Percentiles rank a stretch among this genome's conserved stretches.
Conservation (phyloP, 2,329 filamentous ascomycete species). For the Beauveria sp. region DNA sequence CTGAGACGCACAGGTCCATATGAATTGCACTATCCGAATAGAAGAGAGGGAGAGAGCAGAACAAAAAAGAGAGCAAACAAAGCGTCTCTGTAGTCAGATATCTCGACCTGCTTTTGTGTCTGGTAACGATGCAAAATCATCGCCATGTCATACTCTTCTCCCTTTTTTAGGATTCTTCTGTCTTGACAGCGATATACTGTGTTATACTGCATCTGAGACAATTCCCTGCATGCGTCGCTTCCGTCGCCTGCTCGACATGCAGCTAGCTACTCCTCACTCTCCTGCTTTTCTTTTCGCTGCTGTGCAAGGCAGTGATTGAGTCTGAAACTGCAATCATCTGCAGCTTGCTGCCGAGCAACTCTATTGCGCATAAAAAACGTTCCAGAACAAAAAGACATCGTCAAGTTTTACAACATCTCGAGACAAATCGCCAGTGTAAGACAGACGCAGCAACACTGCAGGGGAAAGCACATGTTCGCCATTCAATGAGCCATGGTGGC, state of each 20-base stretch:
- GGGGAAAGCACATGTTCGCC: background rate
- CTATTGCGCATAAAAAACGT: background rate
- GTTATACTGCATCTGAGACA: slow-evolving; percentile 5
- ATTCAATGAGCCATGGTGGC: background rate
- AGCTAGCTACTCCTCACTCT: background rate
- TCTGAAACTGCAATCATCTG: slow-evolving; percentile 4
- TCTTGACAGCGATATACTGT: background rate
- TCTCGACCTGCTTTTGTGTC: no score
- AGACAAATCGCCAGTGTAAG: background rate
- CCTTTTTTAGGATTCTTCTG: background rate
- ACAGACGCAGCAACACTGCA: background rate
- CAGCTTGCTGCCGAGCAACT: background rate
- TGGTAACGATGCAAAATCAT: no score
- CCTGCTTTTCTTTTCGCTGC: background rate
- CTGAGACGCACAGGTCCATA: background rate
- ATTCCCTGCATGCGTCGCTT: slow-evolving; percentile 4
- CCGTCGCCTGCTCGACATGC: background rate
- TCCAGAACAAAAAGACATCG: background rate
- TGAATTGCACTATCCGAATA: background rate
- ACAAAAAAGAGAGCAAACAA: background rate
- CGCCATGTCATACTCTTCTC: no score
- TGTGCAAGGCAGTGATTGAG: background rate
- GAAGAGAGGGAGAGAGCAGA: background rate
- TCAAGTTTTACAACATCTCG: background rate
- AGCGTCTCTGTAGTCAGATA: background rate